Percentiles rank a stretch among this genome's conserved stretches.
Evolutionary conservation across 208 protist species (phyloP).

Genomic region (Leptomonas seymouri): DNA sequence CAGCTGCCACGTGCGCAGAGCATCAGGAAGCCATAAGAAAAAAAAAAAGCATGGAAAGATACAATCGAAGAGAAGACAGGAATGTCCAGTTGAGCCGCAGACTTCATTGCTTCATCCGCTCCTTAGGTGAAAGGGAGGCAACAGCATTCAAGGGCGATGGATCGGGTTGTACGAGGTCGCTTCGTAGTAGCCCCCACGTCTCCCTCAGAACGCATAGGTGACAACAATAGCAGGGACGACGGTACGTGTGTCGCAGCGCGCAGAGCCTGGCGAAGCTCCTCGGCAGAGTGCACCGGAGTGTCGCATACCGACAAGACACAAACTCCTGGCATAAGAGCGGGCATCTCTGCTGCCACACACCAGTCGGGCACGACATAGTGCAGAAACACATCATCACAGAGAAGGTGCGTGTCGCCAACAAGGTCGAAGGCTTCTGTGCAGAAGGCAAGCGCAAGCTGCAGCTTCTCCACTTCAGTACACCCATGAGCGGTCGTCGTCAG

Average conservation of each 20-base stretch:
- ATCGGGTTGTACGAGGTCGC: constrained; percentile 12
- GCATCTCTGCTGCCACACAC: constrained; percentile 31
- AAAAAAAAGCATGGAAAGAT: neutral
- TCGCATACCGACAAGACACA: constrained; percentile 43
- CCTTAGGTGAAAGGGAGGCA: constrained; percentile 10
- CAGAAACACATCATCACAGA: constrained; percentile 29
- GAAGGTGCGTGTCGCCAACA: constrained; percentile 32
- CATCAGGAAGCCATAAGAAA: neutral
- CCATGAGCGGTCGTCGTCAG: neutral
- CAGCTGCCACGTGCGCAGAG: no score
- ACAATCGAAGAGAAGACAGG: neutral
- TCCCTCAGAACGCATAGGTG: neutral
- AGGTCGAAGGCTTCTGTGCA: constrained; percentile 30
- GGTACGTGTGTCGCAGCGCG: neutral
- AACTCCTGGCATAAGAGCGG: constrained; percentile 20
- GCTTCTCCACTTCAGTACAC: constrained; percentile 1
- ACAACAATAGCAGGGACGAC: neutral
- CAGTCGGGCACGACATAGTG: constrained; percentile 28
- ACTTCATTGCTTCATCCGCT: neutral
- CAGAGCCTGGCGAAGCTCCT: constrained; percentile 38
- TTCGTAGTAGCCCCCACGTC: constrained; percentile 6
- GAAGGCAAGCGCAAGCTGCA: constrained; percentile 38
- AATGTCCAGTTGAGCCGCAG: no score
- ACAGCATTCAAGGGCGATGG: constrained; percentile 22
- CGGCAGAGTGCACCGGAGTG: constrained; percentile 20